These are phyloP conservation scores for Aegilops sharonensis DNA, from an alignment of 176 grass and related monocot genomes.

Conservation along the genomic window DNA sequence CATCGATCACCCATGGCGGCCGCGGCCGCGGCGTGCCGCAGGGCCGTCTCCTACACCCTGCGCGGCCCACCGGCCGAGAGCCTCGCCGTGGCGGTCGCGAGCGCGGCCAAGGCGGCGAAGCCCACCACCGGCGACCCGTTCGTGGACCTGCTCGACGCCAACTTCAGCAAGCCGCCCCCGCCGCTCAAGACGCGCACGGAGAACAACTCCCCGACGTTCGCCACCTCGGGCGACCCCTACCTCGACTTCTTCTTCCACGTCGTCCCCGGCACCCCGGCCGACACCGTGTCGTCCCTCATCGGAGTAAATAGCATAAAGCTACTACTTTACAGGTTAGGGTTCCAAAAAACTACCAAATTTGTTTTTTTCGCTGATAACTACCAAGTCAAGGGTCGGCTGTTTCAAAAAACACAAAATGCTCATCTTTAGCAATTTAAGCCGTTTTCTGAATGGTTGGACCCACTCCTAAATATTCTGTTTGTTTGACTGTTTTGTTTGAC, in stretches of 20 bases:
- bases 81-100: background rate
- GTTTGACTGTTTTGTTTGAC: no score
- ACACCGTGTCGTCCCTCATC: slow-evolving; percentile 23
- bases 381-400: no score
- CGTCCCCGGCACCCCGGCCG: slow-evolving; percentile 23
- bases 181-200: slow-evolving; percentile 36
- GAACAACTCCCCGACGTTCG: slow-evolving; percentile 47
- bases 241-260: slow-evolving; percentile 82
- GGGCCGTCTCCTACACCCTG: slow-evolving; percentile 5
- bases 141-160: background rate
- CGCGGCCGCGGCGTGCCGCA: background rate
- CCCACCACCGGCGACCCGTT: background rate
- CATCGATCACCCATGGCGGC: background rate
- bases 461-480: no score
- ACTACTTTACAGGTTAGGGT: no score
- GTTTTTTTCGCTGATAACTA: no score
- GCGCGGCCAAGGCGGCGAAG: background rate
- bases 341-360: no score
- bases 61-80: slow-evolving; percentile 28
- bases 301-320: no score
- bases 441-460: no score
- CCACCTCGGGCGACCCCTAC: slow-evolving; percentile 48
- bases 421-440: no score
- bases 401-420: no score
- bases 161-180: background rate